phyloP scores from a whole-genome alignment of 1,284 basidiomycete species.

The Austroboletus novae-zelandiae region DNA sequence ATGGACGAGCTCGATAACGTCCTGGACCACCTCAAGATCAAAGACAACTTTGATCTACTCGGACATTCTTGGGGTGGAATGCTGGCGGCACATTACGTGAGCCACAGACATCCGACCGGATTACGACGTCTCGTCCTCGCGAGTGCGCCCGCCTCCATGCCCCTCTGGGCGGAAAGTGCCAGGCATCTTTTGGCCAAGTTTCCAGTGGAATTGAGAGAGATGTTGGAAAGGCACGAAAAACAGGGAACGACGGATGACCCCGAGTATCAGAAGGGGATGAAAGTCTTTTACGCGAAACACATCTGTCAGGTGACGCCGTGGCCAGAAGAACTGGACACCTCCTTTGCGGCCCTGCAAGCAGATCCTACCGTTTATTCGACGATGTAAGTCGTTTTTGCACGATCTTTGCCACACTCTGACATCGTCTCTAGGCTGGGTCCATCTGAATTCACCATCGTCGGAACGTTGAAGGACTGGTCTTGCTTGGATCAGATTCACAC shows the following conservation, averaged over 20 bases:
- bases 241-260: slow-evolving; percentile 16
- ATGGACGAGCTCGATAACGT: slow-evolving; percentile 49
- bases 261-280: slow-evolving; percentile 26
- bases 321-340: slow-evolving; percentile 13
- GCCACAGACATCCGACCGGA: slow-evolving; percentile 36
- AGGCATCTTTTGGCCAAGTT: slow-evolving; percentile 13
- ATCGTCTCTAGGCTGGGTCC: slow-evolving; percentile 19
- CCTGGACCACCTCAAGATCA: slow-evolving; percentile 37
- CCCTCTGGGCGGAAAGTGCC: slow-evolving; percentile 21
- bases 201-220: slow-evolving; percentile 20
- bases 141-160: slow-evolving; percentile 19
- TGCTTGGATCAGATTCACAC: slow-evolving; percentile 32
- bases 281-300: slow-evolving; percentile 23
- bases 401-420: background rate
- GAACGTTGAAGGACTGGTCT: slow-evolving; percentile 32
- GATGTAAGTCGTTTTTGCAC: slow-evolving; percentile 7
- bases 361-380: slow-evolving; percentile 19
- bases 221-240: slow-evolving; percentile 20
- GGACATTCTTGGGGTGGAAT: slow-evolving; percentile 57
- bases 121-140: slow-evolving; percentile 41
- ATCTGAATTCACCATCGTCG: slow-evolving; percentile 33
- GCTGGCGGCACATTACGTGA: slow-evolving; percentile 38
- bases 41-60: slow-evolving; percentile 39
- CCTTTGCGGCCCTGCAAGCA: slow-evolving; percentile 13
- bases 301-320: slow-evolving; percentile 13